Conservation (phyloP, 495 filamentous ascomycete genomes). For the Podospora anserina region DNA sequence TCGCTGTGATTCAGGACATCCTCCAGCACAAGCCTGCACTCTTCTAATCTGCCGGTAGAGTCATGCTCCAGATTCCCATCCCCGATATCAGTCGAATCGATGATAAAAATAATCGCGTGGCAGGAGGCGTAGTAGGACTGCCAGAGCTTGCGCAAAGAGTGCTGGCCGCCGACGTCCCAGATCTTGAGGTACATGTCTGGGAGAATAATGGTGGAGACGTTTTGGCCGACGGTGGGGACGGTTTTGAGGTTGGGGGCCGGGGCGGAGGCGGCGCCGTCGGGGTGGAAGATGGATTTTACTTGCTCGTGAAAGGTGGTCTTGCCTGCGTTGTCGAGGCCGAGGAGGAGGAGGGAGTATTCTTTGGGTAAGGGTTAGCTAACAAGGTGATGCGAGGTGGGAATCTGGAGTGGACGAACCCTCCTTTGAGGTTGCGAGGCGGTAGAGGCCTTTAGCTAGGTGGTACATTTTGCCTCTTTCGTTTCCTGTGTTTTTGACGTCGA, state of each 20-base stretch:
- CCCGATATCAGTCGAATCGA: constrained; percentile 89
- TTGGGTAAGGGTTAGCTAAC: constrained; percentile 11
- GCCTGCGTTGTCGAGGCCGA: constrained; percentile 96
- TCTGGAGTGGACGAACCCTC: constrained; percentile 57
- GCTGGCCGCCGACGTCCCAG: constrained; percentile 96
- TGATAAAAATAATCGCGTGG: constrained; percentile 95
- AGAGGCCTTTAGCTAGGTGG: constrained; percentile 91
- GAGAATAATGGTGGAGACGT: constrained; percentile 83
- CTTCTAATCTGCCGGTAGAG: constrained; percentile 65
- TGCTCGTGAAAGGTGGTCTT: constrained; percentile 98
- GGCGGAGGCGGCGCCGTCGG: constrained; percentile 57
- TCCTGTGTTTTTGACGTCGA: background rate
- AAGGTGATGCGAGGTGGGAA: constrained; percentile 1
- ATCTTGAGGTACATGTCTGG: constrained; percentile 95
- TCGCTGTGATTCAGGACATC: constrained; percentile 79
- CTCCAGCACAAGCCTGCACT: constrained; percentile 86
- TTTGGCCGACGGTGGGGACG: constrained; percentile 96
- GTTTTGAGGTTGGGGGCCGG: constrained; percentile 63
- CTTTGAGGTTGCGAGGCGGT: constrained; percentile 91
- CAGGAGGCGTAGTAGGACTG: constrained; percentile 90
- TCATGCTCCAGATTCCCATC: constrained; percentile 65
- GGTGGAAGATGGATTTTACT: constrained; percentile 81
- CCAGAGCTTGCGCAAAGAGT: constrained; percentile 85
- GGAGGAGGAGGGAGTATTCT: constrained; percentile 97
- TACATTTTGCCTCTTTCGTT: constrained; percentile 63